Conservation (phyloP, 495 filamentous ascomycete genomes). For the Xanthoparmelia taractica region DNA sequence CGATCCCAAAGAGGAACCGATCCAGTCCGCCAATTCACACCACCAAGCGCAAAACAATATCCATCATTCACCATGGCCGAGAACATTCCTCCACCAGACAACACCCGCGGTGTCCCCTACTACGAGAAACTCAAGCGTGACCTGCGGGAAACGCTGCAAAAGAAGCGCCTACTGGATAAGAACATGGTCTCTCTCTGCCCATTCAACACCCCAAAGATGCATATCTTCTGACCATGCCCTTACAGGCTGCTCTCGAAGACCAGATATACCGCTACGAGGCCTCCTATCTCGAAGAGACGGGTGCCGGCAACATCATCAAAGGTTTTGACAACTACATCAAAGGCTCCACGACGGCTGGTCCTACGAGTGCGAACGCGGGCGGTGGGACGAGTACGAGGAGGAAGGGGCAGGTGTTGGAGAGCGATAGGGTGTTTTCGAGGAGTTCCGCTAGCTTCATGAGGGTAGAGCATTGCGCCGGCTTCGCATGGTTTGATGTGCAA, state of each 20-base stretch:
- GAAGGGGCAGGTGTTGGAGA: slow-evolving; percentile 42
- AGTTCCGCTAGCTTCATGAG: slow-evolving; percentile 47
- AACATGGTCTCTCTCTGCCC: slow-evolving; percentile 49
- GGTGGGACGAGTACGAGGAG: slow-evolving; percentile 33
- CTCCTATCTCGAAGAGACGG: slow-evolving; percentile 84
- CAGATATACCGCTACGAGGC: slow-evolving; percentile 77
- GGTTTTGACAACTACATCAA: slow-evolving; percentile 98
- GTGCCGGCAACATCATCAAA: slow-evolving; percentile 87
- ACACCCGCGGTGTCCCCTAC: slow-evolving; percentile 52
- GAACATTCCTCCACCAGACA: slow-evolving; percentile 37
- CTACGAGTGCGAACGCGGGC: slow-evolving; percentile 24
- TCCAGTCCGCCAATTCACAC: too few relatives aligned
- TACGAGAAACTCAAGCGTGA: slow-evolving; percentile 67
- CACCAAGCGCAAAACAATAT: too few relatives aligned
- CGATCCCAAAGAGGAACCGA: too few relatives aligned
- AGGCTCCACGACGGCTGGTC: slow-evolving; percentile 45
- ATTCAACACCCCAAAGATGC: neutral
- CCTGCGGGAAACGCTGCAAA: slow-evolving; percentile 57
- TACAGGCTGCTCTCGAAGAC: slow-evolving; percentile 64
- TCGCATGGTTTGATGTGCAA: neutral
- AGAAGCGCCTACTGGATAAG: slow-evolving; percentile 60
- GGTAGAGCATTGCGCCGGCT: slow-evolving; percentile 33
- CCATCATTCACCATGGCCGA: slow-evolving; percentile 44
- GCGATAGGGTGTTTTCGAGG: slow-evolving; percentile 45
- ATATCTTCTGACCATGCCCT: slow-evolving; percentile 10